Evolutionary conservation across 1,284 basidiomycete genomes (phyloP).

Genomic region (Sporisorium scitamineum): DNA sequence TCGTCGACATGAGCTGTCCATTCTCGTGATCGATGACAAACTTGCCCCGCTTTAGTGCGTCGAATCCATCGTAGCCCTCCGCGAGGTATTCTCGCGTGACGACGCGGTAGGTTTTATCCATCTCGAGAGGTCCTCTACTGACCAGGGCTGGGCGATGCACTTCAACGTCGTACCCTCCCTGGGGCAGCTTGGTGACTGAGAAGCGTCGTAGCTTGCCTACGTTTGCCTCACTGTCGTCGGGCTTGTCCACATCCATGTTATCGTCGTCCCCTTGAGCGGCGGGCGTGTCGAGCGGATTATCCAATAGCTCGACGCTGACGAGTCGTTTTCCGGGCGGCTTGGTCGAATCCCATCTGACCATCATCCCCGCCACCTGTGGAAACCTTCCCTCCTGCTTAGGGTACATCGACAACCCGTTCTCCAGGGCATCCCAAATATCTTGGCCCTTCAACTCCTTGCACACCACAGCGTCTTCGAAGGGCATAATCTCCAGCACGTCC

Average conservation of each 20-base stretch:
- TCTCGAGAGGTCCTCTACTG: slow-evolving; percentile 43
- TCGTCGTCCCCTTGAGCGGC: slow-evolving; percentile 1
- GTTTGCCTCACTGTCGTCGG: not conserved
- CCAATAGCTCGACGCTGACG: slow-evolving; percentile 55
- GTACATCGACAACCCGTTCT: slow-evolving; percentile 81
- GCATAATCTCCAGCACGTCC: slow-evolving; percentile 86
- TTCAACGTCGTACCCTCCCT: slow-evolving; percentile 42
- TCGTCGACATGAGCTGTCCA: slow-evolving; percentile 82
- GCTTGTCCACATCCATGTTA: slow-evolving; percentile 36
- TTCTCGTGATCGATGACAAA: slow-evolving; percentile 86
- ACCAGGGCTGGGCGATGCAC: slow-evolving; percentile 45
- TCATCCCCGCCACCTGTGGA: slow-evolving; percentile 86
- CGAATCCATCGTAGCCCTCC: slow-evolving; percentile 79
- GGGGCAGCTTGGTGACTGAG: slow-evolving; percentile 33
- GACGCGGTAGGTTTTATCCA: slow-evolving; percentile 75
- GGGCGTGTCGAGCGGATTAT: slow-evolving; percentile 41
- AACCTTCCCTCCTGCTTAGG: slow-evolving; percentile 94
- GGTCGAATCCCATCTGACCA: slow-evolving; percentile 86
- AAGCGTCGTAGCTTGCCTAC: slow-evolving; percentile 32
- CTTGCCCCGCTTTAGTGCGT: slow-evolving; percentile 76
- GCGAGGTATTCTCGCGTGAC: slow-evolving; percentile 83
- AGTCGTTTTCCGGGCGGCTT: slow-evolving; percentile 65
- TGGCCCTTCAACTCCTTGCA: slow-evolving; percentile 85
- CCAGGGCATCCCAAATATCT: slow-evolving; percentile 84
- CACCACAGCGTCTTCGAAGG: slow-evolving; percentile 85